phyloP scores from a whole-genome alignment of 805 yeast genomes.

The Maudiozyma serrabonitensis region DNA sequence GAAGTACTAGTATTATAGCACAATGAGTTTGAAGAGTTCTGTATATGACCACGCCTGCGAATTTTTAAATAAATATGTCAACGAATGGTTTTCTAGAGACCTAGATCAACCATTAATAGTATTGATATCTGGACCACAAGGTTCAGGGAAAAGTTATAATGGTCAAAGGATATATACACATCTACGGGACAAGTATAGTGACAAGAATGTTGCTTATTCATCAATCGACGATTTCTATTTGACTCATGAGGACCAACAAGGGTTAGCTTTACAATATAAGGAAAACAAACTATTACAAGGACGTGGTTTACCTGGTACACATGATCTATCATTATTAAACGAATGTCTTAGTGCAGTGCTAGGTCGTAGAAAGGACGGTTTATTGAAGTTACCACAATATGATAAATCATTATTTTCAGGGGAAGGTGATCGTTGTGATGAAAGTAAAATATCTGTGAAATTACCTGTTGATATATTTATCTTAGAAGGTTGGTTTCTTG shows the following conservation, averaged over 20 bases:
- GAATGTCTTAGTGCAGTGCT: constrained; percentile 27
- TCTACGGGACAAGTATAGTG: constrained; percentile 29
- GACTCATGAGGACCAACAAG: constrained; percentile 49
- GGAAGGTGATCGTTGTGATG: constrained; percentile 60
- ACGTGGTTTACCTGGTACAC: constrained; percentile 92
- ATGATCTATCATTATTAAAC: constrained; percentile 42
- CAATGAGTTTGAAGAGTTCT: not conserved
- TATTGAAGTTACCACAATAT: constrained; percentile 48
- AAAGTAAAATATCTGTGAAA: constrained; percentile 13
- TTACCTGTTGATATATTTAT: constrained; percentile 53
- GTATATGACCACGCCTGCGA: constrained; percentile 6
- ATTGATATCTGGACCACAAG: constrained; percentile 67
- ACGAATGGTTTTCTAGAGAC: constrained; percentile 16
- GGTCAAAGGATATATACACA: constrained; percentile 33
- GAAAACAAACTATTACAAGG: constrained; percentile 56
- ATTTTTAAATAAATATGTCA: constrained; percentile 16
- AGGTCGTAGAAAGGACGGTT: not conserved
- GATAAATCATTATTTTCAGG: constrained; percentile 70
- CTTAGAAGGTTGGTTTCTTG: constrained; percentile 93
- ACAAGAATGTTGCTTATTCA: constrained; percentile 33
- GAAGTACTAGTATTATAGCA: not conserved
- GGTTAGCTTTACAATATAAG: constrained; percentile 32
- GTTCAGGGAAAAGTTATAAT: constrained; percentile 63
- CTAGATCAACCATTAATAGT: constrained; percentile 36
- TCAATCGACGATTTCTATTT: constrained; percentile 86